Base-by-base conservation (phyloP, 2,329 filamentous ascomycete species). In the Colletotrichum cereale region DNA sequence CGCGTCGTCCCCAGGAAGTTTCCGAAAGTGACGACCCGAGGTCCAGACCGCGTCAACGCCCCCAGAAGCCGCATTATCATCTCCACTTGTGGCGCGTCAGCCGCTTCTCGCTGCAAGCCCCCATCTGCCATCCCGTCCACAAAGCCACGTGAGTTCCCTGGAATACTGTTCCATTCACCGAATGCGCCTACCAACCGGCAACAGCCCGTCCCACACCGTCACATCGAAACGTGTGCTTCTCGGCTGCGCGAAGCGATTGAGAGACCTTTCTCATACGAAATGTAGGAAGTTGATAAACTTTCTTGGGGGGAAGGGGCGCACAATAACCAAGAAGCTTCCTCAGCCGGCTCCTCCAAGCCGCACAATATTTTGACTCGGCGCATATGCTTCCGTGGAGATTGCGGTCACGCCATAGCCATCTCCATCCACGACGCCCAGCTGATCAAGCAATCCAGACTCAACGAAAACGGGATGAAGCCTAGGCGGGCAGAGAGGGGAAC, bases 321-420 rank as follows among this genome's bases (percentile, higher is more conserved):
- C 31, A 24, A 44, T 57, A 1, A 10, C 24, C 12, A 31, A 42
- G 53, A 40, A 42, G n/a, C 26, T 31, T 40, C 34, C 26, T 57
- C 21, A 26, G 47, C 58, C 48, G 57, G 60, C 40, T 47, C 52
- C 34, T 29, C 24, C 8, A 66, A 66, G 62, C 67, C 55, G 66
- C 48, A 42, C 52, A 47, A 26, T 26, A 47, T 62, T 38, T 40
- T 44, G 24, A 47, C 34, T 57, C 34, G 18, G 42, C 29, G 29
- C 50, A 10, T 31, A 29, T 47, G 55, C n/a, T n/a, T 47, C 29
- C 40, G 67, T 61, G 62, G 67, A 66, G 40, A 61, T 70, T 66
- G 62, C 55, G 44, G 18, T 21, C 67, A 57, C 66, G 48, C 63
- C 63, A 14, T 56, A 18, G 34, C 56, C 42, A n/a, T n/a, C 60